Evolutionary conservation across 306 rosid species (phyloP).

Genomic region (Cucurbita argyrosperma): DNA sequence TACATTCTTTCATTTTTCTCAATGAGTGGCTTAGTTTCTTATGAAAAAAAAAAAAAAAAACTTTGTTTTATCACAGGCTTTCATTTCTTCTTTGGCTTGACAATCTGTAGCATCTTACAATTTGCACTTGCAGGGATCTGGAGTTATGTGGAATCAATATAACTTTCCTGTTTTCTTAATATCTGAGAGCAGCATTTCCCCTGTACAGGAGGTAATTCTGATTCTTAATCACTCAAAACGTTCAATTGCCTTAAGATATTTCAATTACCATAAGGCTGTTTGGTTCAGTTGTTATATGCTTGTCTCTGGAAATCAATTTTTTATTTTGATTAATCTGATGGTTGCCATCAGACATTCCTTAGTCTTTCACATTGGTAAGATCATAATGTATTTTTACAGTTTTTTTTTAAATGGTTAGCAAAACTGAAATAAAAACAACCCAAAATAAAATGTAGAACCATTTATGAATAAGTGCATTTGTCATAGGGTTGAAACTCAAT

Average conservation of each 20-base stretch:
- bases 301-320: background rate
- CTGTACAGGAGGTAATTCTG: slow-evolving; percentile 48
- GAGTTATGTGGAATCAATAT: slow-evolving; percentile 62
- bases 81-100: background rate
- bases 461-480: background rate
- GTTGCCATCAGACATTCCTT: background rate
- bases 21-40: background rate
- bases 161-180: slow-evolving; percentile 68
- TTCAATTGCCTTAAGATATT: background rate
- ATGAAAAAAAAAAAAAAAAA: background rate
- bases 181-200: slow-evolving; percentile 40
- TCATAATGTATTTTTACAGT: background rate
- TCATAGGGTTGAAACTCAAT: background rate
- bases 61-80: background rate
- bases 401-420: too few relatives aligned
- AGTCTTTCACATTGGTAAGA: background rate
- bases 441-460: background rate
- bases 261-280: background rate
- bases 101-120: slow-evolving; percentile 2
- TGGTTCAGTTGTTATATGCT: background rate
- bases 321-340: background rate
- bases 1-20: background rate
- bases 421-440: background rate
- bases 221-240: slow-evolving; percentile 7
- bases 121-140: slow-evolving; percentile 58